Evolutionary conservation across 164 flowering plant species (phyloP), one percentile per base, ranked within the genome.

Genomic region (Berberis vulgaris): DNA sequence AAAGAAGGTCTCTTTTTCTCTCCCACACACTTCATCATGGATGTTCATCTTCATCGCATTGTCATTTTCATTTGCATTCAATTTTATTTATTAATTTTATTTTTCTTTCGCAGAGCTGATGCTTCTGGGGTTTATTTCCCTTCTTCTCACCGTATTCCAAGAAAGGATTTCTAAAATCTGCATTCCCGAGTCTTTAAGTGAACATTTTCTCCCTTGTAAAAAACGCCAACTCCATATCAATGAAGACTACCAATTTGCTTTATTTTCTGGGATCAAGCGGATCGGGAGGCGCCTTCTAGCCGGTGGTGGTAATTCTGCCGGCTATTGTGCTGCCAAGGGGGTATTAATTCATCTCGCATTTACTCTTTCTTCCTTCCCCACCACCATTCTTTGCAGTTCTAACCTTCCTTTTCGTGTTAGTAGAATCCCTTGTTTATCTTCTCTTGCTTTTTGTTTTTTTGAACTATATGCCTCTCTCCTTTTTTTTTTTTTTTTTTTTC

Each of bases 81-180:
- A 46, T 5, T 5, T 5, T 5, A 46, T 5, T 46, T 0, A 46
- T 46, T 46, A 8, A 46, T 46, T 46, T 46, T 12, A 41, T 45
- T 55, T 61, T 7, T 26, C 1, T 46, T 46, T 60, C 11, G 56
- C 56, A 89, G 97, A 90, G 79, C 72, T 90, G 85, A 87, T 90
- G 97, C 66, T 90, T 49, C 54, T 90, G 82, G 94, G 94, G 56
- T 90, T 90, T 71, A 86, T 90, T 59, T 87, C 94, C 2, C 78
- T 90, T 64, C 74, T 90, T 11, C 67, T 90, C 57, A 78, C 88
- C 1, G 87, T 86, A 1, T 74, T 67, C 40, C 86, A 87, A 75
- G 66, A 43, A 3, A 7, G 69, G 9, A 84, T 90, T 8, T 63
- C 66, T 12, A 76, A 61, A 61, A 69, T 84, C 8, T 88, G 92